Base-by-base conservation (phyloP, 352 stramenopile species). In the Phytophthora syringae region DNA sequence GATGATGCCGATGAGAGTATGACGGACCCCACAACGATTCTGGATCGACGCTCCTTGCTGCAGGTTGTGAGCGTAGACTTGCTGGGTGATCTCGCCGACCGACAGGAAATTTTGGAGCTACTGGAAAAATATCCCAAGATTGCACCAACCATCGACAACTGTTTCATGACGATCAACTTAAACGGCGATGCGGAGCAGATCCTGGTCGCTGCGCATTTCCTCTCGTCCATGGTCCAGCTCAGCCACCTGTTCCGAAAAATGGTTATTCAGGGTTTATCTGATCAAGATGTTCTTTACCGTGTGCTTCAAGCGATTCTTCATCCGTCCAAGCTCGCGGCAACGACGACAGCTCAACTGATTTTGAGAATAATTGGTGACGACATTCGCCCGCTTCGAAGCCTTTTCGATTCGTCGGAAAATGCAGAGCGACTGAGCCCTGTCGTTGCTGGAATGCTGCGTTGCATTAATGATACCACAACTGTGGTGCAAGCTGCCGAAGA, bases 251-350 rank as follows among this genome's bases (percentile, higher is more conserved):
- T 92, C 47, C 82, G 76, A 22, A 92, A 89, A 57, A 60, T 82
- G 22, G 21, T 90, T 20, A 65, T 88, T 21, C 72, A 82, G 58
- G 54, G 70, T 5, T 49, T 93, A 20, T 73, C 73, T 0, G 82
- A 92, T 49, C 67, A 81, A 57, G 79, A 90, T 28, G 68, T 86
- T 24, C 72, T 95, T 36, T 88, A 84, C 32, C 78, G 77, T n/a
- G 59, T 92, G 30, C 53, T 95, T 16, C 83, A 91, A 73, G 74
- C 84, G 1, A 80, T 76, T 37, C 65, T 93, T 22, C 82, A 95
- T 55, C 83, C 85, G 5, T 90, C 84, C 4, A 89, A 86, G 28
- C 48, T 90, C 30, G 57, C 90, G 1, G 83, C 76, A 3, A 89
- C 76, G 21, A 64, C 72, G 12, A 77, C 75, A 3, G 65, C 82